Evolutionary conservation across 352 stramenopile species (phyloP), one percentile per base, ranked within the genome.

Genomic region (Pythium rhizo-oryzae): DNA sequence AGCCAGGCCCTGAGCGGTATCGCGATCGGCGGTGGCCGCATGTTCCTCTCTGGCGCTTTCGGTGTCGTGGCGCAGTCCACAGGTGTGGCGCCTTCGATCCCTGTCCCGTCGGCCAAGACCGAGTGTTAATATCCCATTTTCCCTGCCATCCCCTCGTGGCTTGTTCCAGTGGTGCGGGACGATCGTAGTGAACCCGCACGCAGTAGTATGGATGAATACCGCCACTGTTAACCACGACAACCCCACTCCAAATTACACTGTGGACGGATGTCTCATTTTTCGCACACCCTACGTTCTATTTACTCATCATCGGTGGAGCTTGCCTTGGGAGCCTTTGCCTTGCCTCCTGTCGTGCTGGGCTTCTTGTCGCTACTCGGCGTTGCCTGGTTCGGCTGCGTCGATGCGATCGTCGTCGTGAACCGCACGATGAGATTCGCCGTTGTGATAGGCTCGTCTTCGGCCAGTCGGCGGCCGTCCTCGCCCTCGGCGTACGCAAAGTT

Each of bases 401-500:
- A 77, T 24, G 74, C 76, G 56, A 86, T 80, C 13, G 78, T 90
- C 1, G 79, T 86, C 60, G 83, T 91, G 62, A 95, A 93, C 65
- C 90, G 90, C 54, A 95, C 72, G 43, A 95, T 93, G 28, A 92
- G 58, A 30, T 86, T 92, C 21, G 71, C 75, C 39, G 30, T 79
- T 12, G 72, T 76, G 33, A 93, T 89, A 30, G 75, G 76, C 25
- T 93, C 87, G 58, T 95, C 85, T 67, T 95, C 87, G 11, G 81
- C 80, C 19, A 89, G 75, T 4, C 82, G 84, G 3, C 87, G 80
- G 4, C 87, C 87, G 54, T 95, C 87, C 49, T 95, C 87, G 52
- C 87, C 87, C 65, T 95, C 87, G 25, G 85, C 87, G 64, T 92
- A 95, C 24, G 83, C 82, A n/a, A 93, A 86, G 53, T 93, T 92